Evolutionary conservation across 257 asterid species (phyloP).

Genomic region (Petrea volubilis): DNA sequence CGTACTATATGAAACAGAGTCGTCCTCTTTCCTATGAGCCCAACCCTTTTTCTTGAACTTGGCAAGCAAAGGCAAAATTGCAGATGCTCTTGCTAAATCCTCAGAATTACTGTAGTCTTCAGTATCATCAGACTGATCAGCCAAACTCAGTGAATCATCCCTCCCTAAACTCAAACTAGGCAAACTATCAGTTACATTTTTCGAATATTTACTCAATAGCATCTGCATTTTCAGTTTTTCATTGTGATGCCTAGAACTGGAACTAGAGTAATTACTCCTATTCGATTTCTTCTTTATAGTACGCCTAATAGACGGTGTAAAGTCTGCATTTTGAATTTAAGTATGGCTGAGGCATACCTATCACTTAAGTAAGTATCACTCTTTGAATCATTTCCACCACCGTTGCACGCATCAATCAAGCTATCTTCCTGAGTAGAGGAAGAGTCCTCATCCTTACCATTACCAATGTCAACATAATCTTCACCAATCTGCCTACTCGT

Average conservation of each 20-base stretch:
- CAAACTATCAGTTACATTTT: conserved; percentile 39
- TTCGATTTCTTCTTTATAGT: conserved; percentile 57
- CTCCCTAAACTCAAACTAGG: conserved; percentile 45
- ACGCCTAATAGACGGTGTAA: conserved; percentile 64
- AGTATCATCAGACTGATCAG: conserved; percentile 75
- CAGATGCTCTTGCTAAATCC: conserved; percentile 61
- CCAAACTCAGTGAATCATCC: conserved; percentile 62
- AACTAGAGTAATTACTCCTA: conserved; percentile 41
- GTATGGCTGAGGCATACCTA: conserved; percentile 32
- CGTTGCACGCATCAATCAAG: conserved; percentile 58
- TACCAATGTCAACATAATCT: conserved; percentile 33
- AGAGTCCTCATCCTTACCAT: conserved; percentile 45
- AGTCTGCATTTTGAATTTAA: conserved; percentile 55
- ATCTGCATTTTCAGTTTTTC: conserved; percentile 54
- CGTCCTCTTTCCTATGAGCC: conserved; percentile 67
- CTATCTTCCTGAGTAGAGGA: conserved; percentile 37
- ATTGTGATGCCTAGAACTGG: conserved; percentile 42
- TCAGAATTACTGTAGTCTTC: conserved; percentile 71
- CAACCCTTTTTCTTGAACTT: conserved; percentile 59
- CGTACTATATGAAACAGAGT: conserved; percentile 67
- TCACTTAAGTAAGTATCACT: conserved; percentile 54
- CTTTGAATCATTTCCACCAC: conserved; percentile 73
- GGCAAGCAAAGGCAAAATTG: conserved; percentile 75
- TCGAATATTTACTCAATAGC: conserved; percentile 38
- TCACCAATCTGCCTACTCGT: conserved; percentile 55